Evolutionary conservation across 305 asterid genomes (phyloP).

Genomic region (Fraxinus floribunda): DNA sequence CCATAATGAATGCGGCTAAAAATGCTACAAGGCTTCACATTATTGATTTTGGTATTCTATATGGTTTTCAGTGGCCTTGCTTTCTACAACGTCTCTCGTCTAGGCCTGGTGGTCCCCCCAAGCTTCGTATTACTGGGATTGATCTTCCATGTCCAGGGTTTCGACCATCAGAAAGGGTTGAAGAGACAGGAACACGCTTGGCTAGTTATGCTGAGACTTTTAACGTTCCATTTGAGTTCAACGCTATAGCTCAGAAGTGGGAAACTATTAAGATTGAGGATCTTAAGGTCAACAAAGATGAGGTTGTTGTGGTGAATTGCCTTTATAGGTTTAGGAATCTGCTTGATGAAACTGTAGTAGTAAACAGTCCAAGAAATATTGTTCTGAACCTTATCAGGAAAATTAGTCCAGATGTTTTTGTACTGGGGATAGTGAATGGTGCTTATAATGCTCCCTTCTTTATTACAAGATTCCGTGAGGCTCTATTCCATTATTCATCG

Average conservation of each 20-base stretch:
- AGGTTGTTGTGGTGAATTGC: conserved; percentile 68
- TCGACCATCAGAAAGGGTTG: conserved; percentile 73
- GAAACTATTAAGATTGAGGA: conserved; percentile 74
- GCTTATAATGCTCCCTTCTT: conserved; percentile 82
- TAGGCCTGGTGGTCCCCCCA: conserved; percentile 80
- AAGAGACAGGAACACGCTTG: conserved; percentile 82
- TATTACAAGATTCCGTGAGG: conserved; percentile 80
- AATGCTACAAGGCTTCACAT: conserved; percentile 61
- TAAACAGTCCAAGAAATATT: conserved; percentile 67
- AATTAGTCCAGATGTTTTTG: conserved; percentile 64
- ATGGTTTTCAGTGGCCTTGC: conserved; percentile 92
- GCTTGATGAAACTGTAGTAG: conserved; percentile 79
- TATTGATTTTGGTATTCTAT: conserved; percentile 79
- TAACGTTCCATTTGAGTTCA: conserved; percentile 68
- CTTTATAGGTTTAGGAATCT: conserved; percentile 57
- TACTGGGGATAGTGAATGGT: conserved; percentile 66
- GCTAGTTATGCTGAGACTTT: conserved; percentile 66
- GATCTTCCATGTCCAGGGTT: conserved; percentile 88
- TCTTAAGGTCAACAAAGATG: conserved; percentile 57
- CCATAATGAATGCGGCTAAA: conserved; percentile 55
- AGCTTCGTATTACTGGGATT: conserved; percentile 73
- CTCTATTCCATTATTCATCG: conserved; percentile 71
- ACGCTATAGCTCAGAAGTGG: conserved; percentile 88
- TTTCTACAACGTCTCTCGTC: conserved; percentile 63
- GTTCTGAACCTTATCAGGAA: conserved; percentile 66